Evolutionary conservation across 371 early-diverging fungal species (phyloP), one percentile per base, ranked within the genome.

Genomic region (Dichotomocladium elegans): DNA sequence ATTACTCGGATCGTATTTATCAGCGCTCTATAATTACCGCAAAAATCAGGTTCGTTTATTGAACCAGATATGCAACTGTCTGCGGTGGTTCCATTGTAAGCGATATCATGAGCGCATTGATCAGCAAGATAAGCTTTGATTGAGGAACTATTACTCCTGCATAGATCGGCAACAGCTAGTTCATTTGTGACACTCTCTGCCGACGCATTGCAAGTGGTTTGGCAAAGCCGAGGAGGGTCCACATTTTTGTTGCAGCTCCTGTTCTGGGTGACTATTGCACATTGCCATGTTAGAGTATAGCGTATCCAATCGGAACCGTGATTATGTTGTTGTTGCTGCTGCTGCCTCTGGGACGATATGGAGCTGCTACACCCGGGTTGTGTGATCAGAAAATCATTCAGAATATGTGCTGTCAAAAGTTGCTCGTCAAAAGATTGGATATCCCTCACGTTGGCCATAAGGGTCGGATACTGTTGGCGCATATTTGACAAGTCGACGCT

Each of bases 41-140:
- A 77, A 41, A 63, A 59, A 8, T 51, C 21, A 6, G 72, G 72
- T 41, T 77, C 77, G 33, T 77, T 77, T 4, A 51, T 54, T 28
- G 45, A 6, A 3, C 77, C 77, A 24, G 55, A 45, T 22, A 77
- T 66, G 41, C 77, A 77, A 12, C 51, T 35, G 8, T 42, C 31
- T 1, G 54, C 9, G 2, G 44, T 31, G 6, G 34, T 35, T 5
- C 70, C 72, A 49, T 69, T 68, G 7, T 61, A 56, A 3, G 71
- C 73, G 35, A 46, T 45, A 72, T 72, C 71, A 41, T 58, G 56
- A 14, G 45, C 9, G 52, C 76, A 75, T 5, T 55, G 44, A 27
- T 57, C 56, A 25, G 60, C 60, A 2, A 71, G 34, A 41, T 15
- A 9, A 2, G 35, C 15, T 12, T 30, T 48, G 25, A 1, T 37